Percentiles rank a stretch among this genome's conserved stretches.
phyloP scores from a whole-genome alignment of 495 filamentous ascomycete species.

The Xylaria scruposa region DNA sequence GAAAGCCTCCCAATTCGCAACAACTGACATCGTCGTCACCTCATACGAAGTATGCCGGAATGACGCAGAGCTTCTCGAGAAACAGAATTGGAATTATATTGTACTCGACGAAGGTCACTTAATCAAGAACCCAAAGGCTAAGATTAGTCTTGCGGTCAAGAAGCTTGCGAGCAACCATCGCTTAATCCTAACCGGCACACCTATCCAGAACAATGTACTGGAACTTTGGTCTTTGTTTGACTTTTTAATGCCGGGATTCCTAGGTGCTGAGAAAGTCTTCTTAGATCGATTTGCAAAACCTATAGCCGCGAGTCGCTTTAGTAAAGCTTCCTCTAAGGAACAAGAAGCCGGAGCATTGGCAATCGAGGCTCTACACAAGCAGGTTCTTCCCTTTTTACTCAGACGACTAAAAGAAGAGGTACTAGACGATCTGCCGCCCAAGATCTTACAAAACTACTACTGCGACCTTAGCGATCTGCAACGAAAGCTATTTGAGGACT shows the following conservation, averaged over 20 bases:
- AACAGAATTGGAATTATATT: conserved; percentile 94
- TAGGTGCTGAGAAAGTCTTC: conserved; percentile 98
- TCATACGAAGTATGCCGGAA: conserved; percentile 98
- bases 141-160: conserved; percentile 91
- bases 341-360: conserved; percentile 96
- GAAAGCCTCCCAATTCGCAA: conserved; percentile 68
- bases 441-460: conserved; percentile 99
- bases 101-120: conserved; percentile 97
- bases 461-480: conserved; percentile 97
- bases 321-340: conserved; percentile 97
- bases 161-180: conserved; percentile 87
- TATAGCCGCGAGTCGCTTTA: conserved; percentile 91
- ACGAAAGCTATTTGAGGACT: conserved; percentile 93
- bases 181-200: conserved; percentile 93
- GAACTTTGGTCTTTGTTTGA: conserved; percentile 99
- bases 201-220: conserved; percentile 97
- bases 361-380: conserved; percentile 96
- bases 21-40: conserved; percentile 91
- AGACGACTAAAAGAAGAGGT: conserved; percentile 98
- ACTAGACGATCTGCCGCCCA: conserved; percentile 92
- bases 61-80: conserved; percentile 81
- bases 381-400: conserved; percentile 95
- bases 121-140: conserved; percentile 97
- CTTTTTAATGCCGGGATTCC: conserved; percentile 98
- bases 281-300: conserved; percentile 96